Evolutionary conservation across 495 filamentous ascomycete genomes (phyloP).

Genomic region (Neurospora pannonica): DNA sequence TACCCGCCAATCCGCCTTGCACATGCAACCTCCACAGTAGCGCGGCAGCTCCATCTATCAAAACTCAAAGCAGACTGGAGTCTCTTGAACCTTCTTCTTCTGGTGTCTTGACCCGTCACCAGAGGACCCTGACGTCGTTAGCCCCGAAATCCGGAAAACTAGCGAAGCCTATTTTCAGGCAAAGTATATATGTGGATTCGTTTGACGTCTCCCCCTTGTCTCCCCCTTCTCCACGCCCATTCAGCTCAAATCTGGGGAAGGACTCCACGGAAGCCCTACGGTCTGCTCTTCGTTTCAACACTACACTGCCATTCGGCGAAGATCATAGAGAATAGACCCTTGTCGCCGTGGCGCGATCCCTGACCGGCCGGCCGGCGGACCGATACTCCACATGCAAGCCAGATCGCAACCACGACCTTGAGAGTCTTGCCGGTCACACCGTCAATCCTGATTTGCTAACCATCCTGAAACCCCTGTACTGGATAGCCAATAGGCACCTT

Average conservation of each 20-base stretch:
- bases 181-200: background rate
- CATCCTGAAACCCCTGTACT: background rate
- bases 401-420: conserved; percentile 23
- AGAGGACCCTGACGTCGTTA: background rate
- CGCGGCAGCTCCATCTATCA: background rate
- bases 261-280: background rate
- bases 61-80: background rate
- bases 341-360: conserved; percentile 13
- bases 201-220: background rate
- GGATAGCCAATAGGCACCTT: conserved; percentile 12
- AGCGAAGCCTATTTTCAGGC: background rate
- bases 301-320: background rate
- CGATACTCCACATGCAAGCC: conserved; percentile 31
- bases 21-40: background rate
- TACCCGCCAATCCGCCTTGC: background rate
- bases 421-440: background rate
- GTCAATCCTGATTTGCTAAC: conserved; percentile 15
- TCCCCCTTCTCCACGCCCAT: background rate
- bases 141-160: background rate
- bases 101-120: background rate
- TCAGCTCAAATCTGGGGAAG: background rate
- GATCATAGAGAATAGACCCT: conserved; percentile 4
- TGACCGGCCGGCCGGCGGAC: conserved; percentile 26
- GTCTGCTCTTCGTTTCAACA: background rate
- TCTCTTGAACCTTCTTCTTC: background rate